These are phyloP conservation scores for Dalechampia spathulata DNA, from an alignment of 441 rosid genomes.

Conservation along the genomic window DNA sequence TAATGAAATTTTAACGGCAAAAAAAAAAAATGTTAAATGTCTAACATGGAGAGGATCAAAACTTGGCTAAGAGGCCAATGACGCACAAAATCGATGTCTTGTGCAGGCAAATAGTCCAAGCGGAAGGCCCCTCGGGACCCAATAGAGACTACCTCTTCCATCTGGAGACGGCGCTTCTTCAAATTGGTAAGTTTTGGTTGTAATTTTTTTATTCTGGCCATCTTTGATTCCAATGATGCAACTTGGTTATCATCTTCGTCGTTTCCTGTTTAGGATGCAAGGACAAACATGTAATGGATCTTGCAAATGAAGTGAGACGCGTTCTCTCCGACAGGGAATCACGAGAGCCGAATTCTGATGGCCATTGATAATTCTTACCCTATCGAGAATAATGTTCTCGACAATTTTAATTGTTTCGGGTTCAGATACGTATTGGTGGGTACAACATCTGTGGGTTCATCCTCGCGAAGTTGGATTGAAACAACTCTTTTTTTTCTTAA, in stretches of 20 bases:
- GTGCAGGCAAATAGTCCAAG: conserved; percentile 59
- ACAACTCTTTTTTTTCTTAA: no score
- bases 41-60: no score
- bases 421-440: no score
- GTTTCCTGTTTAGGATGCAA: conserved; percentile 34
- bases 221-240: neutral
- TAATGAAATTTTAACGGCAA: no score
- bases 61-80: no score
- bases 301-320: conserved; percentile 58
- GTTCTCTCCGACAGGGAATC: conserved; percentile 36
- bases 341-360: neutral
- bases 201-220: neutral
- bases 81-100: neutral
- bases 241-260: no score
- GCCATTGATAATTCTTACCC: no score
- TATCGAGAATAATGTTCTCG: no score
- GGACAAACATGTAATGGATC: conserved; percentile 67
- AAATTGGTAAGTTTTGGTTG: conserved; percentile 34
- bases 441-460: no score
- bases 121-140: conserved; percentile 94
- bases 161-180: conserved; percentile 56
- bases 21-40: no score
- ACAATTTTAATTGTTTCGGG: no score
- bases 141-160: conserved; percentile 84
- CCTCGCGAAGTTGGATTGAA: no score